A percentile compares a stretch with the other conserved stretches of the same genome.
Conservation (phyloP, 2,329 filamentous ascomycete species). For the Aspergillus niger region DNA sequence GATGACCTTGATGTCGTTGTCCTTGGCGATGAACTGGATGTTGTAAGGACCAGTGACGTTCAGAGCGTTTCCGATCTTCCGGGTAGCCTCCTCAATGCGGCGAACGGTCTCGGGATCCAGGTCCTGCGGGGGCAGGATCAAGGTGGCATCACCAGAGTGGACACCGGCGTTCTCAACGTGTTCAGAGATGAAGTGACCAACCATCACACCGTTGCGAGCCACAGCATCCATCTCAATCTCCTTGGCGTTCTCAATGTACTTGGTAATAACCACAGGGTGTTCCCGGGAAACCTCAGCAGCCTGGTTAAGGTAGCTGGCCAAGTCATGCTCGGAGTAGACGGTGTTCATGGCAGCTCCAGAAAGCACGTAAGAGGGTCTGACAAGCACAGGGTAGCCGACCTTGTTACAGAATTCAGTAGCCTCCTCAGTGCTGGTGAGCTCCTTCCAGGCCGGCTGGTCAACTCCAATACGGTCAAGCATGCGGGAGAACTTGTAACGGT, state of each 20-base stretch:
- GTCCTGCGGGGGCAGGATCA: constrained; percentile 94
- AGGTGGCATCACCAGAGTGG: constrained; percentile 94
- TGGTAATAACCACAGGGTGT: constrained; percentile 96
- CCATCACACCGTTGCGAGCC: constrained; percentile 81
- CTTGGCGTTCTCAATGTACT: constrained; percentile 99
- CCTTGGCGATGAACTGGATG: constrained; percentile 99
- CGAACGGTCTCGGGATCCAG: constrained; percentile 83
- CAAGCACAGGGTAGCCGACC: constrained; percentile 90
- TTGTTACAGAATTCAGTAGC: constrained; percentile 83
- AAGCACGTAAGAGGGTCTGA: constrained; percentile 93
- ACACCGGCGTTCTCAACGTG: constrained; percentile 99
- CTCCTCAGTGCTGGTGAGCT: constrained; percentile 91
- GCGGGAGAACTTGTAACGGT: constrained; percentile 97
- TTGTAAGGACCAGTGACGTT: constrained; percentile 98
- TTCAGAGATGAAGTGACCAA: constrained; percentile 97
- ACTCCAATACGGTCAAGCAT: constrained; percentile 95
- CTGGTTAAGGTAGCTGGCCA: constrained; percentile 85
- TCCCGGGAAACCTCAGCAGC: constrained; percentile 91
- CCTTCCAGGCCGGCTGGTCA: constrained; percentile 97
- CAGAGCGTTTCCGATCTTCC: constrained; percentile 89
- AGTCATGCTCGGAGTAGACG: constrained; percentile 91
- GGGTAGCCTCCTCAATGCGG: constrained; percentile 90
- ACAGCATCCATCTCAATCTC: constrained; percentile 99
- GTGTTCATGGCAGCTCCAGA: constrained; percentile 99
- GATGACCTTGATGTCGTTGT: constrained; percentile 99